Evolutionary conservation across 345 rosid genomes (phyloP).

Genomic region (Fremontodendron californicum): DNA sequence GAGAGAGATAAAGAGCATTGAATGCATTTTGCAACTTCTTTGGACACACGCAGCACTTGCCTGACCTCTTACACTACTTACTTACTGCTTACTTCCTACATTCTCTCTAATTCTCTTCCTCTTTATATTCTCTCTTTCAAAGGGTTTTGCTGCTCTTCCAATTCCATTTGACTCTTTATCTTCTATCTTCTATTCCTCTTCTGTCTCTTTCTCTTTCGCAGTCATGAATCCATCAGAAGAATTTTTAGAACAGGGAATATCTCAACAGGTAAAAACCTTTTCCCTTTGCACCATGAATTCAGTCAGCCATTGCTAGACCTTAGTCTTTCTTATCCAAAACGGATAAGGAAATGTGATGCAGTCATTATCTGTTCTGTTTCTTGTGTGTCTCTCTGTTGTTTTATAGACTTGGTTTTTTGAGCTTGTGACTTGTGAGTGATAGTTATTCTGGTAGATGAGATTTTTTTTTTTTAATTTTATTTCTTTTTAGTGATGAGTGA

Average conservation of each 20-base stretch:
- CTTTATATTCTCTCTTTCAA: conserved; percentile 27
- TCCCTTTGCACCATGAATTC: conserved; percentile 8
- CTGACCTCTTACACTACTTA: conserved; percentile 12
- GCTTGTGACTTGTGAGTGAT: neutral
- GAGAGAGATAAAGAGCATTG: conserved; percentile 26
- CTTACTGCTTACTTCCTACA: conserved; percentile 37
- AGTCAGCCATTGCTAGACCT: neutral
- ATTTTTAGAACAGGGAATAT: conserved; percentile 41
- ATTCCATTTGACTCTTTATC: neutral
- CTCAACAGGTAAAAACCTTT: conserved; percentile 44
- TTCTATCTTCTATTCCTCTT: neutral
- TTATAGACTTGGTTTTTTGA: neutral
- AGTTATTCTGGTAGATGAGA: neutral
- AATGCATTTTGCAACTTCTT: conserved; percentile 36
- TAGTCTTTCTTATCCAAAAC: neutral
- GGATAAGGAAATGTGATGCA: neutral
- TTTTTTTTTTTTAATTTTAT: neutral
- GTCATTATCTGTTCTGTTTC: neutral
- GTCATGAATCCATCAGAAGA: conserved; percentile 49
- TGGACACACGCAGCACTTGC: conserved; percentile 25
- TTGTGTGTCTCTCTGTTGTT: neutral
- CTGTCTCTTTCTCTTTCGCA: conserved; percentile 10
- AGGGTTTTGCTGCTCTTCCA: conserved; percentile 22
- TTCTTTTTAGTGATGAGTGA: neutral
- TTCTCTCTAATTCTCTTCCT: conserved; percentile 28